Evolutionary conservation across 805 yeast species (phyloP).

Genomic region (Isabelozyma rhagii): DNA sequence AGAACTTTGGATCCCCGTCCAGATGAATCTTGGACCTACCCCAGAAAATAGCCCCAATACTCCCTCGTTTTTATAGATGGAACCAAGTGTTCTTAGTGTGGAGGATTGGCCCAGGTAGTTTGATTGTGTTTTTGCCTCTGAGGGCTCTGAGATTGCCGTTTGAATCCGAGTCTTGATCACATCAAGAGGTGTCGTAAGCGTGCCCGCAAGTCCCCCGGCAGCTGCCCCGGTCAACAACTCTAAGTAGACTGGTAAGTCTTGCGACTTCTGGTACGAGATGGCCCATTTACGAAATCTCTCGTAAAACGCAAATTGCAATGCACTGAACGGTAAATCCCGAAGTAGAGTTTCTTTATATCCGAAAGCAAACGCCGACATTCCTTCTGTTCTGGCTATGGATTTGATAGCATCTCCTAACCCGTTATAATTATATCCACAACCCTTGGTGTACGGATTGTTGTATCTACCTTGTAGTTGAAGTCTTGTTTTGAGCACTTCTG

Average conservation of each 20-base stretch:
- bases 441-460: constrained; percentile 69
- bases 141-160: constrained; percentile 59
- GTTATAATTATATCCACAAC: constrained; percentile 82
- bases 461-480: constrained; percentile 86
- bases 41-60: constrained; percentile 81
- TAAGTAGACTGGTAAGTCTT: constrained; percentile 49
- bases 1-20: constrained; percentile 96
- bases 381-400: constrained; percentile 68
- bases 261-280: constrained; percentile 28
- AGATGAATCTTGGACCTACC: constrained; percentile 92
- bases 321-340: constrained; percentile 93
- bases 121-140: constrained; percentile 3
- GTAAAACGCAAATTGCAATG: constrained; percentile 92
- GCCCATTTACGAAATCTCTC: constrained; percentile 74
- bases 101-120: constrained; percentile 14
- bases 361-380: constrained; percentile 69
- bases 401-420: constrained; percentile 69
- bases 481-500: constrained; percentile 91
- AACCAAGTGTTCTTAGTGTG: constrained; percentile 28
- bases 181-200: constrained; percentile 85
- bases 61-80: constrained; percentile 72
- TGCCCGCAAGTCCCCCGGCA: constrained; percentile 93
- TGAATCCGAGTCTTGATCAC: constrained; percentile 92
- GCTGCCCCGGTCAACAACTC: constrained; percentile 90
- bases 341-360: constrained; percentile 94